phyloP scores from a whole-genome alignment of 2,329 filamentous ascomycete genomes.

The Microdochium nivale region DNA sequence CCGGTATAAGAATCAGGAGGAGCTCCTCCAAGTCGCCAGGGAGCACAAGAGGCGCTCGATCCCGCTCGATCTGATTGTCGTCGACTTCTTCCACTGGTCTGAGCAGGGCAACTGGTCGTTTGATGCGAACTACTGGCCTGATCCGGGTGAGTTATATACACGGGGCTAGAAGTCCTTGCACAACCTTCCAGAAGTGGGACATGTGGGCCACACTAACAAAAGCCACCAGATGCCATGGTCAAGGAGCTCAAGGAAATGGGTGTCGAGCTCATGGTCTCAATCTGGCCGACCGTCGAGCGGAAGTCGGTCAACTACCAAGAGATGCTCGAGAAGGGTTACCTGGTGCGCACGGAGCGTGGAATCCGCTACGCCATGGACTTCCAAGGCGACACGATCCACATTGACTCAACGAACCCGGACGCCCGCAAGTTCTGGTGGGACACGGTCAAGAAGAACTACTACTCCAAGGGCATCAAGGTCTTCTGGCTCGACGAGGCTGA shows the following conservation, averaged over 20 bases:
- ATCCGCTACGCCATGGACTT: conserved; percentile 50
- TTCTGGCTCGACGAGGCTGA: conserved; percentile 67
- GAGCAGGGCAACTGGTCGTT: conserved; percentile 61
- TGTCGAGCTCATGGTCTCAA: conserved; percentile 60
- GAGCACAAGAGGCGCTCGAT: conserved; percentile 47
- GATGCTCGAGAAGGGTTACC: conserved; percentile 51
- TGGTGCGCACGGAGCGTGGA: conserved; percentile 54
- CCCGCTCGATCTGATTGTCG: conserved; percentile 56
- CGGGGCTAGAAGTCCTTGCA: no score
- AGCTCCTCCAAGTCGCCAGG: conserved; percentile 49
- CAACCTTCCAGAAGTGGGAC: no score
- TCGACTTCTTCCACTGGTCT: conserved; percentile 62
- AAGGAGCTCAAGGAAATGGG: conserved; percentile 47
- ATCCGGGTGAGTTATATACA: conserved; percentile 41
- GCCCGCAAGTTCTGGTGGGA: conserved; percentile 52
- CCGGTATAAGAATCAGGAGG: conserved; percentile 57
- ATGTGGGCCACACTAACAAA: background rate
- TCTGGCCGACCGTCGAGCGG: conserved; percentile 60
- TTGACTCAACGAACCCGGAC: conserved; percentile 54
- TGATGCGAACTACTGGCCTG: conserved; percentile 55
- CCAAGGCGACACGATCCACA: conserved; percentile 49
- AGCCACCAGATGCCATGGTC: conserved; percentile 46
- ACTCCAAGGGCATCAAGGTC: conserved; percentile 48
- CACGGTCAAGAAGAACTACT: conserved; percentile 52
- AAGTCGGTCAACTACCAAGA: conserved; percentile 49